Conservation (phyloP, 2,329 filamentous ascomycete genomes). For the Arthroderma sp. region DNA sequence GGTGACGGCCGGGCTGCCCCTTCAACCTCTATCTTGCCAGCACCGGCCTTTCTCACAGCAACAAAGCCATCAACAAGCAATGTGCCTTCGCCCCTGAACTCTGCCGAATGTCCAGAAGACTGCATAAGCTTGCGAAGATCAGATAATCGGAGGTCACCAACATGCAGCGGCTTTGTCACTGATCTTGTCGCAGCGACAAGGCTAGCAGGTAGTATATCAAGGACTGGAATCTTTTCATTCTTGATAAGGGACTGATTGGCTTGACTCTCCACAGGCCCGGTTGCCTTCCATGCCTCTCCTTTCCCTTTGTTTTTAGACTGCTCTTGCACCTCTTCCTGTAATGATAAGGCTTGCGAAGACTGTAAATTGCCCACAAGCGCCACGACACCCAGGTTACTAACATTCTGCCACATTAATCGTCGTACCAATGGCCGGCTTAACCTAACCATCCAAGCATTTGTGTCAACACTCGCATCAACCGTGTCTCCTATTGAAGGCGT, state of each 20-base stretch:
- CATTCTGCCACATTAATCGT: slow-evolving; percentile 86
- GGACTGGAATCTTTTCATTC: slow-evolving; percentile 36
- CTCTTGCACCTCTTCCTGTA: slow-evolving; percentile 27
- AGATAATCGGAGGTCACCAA: slow-evolving; percentile 80
- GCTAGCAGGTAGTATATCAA: slow-evolving; percentile 48
- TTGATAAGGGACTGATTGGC: slow-evolving; percentile 20
- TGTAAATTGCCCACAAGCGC: slow-evolving; percentile 70
- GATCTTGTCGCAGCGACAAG: slow-evolving; percentile 62
- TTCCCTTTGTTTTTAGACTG: slow-evolving; percentile 42
- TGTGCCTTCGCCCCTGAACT: slow-evolving; percentile 87
- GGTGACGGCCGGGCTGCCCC: slow-evolving; percentile 49
- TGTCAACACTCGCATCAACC: slow-evolving; percentile 89
- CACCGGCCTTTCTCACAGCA: slow-evolving; percentile 74
- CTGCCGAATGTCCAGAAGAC: slow-evolving; percentile 67
- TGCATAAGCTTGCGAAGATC: slow-evolving; percentile 80
- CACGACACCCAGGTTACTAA: slow-evolving; percentile 77
- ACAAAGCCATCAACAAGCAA: slow-evolving; percentile 80
- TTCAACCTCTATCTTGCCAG: slow-evolving; percentile 81
- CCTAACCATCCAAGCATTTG: slow-evolving; percentile 92
- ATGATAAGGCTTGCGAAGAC: slow-evolving; percentile 29
- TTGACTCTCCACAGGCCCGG: slow-evolving; percentile 16
- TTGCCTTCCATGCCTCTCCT: slow-evolving; percentile 30
- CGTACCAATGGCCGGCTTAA: slow-evolving; percentile 74
- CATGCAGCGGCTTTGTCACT: slow-evolving; percentile 77
- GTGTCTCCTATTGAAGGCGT: slow-evolving; percentile 61